phyloP scores from a whole-genome alignment of 495 filamentous ascomycete species.

The Talaromyces adpressus region DNA sequence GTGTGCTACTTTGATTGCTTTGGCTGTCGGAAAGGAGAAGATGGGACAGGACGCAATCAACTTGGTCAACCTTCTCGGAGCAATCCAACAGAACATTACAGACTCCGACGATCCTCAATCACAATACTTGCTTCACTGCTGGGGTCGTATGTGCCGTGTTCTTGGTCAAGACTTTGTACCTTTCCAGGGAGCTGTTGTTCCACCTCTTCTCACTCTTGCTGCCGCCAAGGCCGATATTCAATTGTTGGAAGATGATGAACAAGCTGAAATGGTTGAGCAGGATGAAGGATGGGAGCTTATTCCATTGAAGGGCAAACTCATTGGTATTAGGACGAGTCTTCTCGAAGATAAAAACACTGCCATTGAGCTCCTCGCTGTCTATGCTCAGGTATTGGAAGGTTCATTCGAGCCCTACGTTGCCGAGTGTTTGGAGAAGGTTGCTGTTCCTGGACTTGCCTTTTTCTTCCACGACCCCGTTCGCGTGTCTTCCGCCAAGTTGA shows the following conservation, averaged over 20 bases:
- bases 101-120: conserved; percentile 95
- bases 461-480: conserved; percentile 99
- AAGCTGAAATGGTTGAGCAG: conserved; percentile 84
- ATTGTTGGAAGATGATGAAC: conserved; percentile 90
- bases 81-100: conserved; percentile 79
- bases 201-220: conserved; percentile 82
- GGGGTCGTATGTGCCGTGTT: conserved; percentile 97
- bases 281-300: conserved; percentile 99
- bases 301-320: conserved; percentile 91
- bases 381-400: conserved; percentile 87
- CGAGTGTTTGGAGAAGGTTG: conserved; percentile 94
- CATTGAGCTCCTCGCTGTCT: conserved; percentile 94
- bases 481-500: conserved; percentile 88
- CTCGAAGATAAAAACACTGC: conserved; percentile 99
- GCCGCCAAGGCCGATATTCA: conserved; percentile 97
- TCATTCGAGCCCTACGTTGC: conserved; percentile 88
- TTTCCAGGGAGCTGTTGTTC: conserved; percentile 89
- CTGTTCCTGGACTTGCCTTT: conserved; percentile 87
- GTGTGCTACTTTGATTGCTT: conserved; percentile 92
- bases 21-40: conserved; percentile 89
- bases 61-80: conserved; percentile 77
- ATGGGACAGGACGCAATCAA: conserved; percentile 81
- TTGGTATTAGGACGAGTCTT: conserved; percentile 94
- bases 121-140: conserved; percentile 96
- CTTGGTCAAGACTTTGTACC: conserved; percentile 85